Base-by-base conservation (phyloP, 345 rosid genomes). In the Linum tenue region DNA sequence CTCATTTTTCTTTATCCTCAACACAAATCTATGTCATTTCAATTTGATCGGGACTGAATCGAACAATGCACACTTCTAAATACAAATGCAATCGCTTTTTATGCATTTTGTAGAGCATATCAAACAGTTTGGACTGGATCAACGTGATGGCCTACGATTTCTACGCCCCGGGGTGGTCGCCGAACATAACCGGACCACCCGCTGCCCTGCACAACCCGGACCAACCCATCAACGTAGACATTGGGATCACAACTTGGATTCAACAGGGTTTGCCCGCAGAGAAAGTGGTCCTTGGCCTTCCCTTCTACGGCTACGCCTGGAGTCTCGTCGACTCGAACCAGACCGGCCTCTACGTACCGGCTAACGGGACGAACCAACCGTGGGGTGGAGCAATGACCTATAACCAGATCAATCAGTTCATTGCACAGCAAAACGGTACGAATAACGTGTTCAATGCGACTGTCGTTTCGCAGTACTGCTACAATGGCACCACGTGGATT, bases 41-140 rank as follows among this genome's bases (percentile, higher is more conserved):
- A n/a, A n/a, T n/a, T n/a, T n/a, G n/a, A n/a, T n/a, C n/a, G n/a
- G n/a, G n/a, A n/a, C n/a, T n/a, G n/a, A n/a, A n/a, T n/a, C n/a
- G n/a, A n/a, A n/a, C n/a, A n/a, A n/a, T n/a, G n/a, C n/a, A n/a
- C n/a, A n/a, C n/a, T n/a, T n/a, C n/a, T n/a, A n/a, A n/a, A n/a
- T n/a, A n/a, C n/a, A n/a, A n/a, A n/a, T n/a, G n/a, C n/a, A n/a
- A n/a, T n/a, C n/a, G n/a, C n/a, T n/a, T n/a, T n/a, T n/a, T n/a
- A n/a, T n/a, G n/a, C n/a, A n/a, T 44, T 44, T 44, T 44, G 12
- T 1, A 41, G 53, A 72, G 56, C 3, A 5, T 66, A 42, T 53
- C 69, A 59, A 68, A 68, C 61, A 68, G 36, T 62, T 37, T 73
- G 57, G 72, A 73, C 6, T 73, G 76, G 76, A 68, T 68, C 36